Base-by-base conservation (phyloP, 2,329 filamentous ascomycete genomes). In the Colletotrichum truncatum region DNA sequence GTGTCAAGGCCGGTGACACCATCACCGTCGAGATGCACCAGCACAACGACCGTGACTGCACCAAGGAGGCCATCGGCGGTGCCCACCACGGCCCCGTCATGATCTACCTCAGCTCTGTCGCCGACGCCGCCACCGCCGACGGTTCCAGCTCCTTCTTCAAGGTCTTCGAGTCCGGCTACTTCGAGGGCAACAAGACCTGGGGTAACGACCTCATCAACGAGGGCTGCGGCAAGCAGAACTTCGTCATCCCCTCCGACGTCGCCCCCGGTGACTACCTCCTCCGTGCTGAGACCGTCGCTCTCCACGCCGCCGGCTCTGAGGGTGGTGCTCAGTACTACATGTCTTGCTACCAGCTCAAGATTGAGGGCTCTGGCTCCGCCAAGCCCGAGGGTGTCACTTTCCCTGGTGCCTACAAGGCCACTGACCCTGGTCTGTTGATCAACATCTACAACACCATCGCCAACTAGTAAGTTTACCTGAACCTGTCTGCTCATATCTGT, bases 191-290 rank as follows among this genome's bases (percentile, higher is more conserved):
- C 57, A 64, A 67, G 18, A 65, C 60, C 56, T 69, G 67, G 67
- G 67, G 55, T 11, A 68, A 64, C 65, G 65, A 68, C 59, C 56
- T 65, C 6, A 55, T 68, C 58, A 67, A 68, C 60, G 53, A 67
- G 59, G 59, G 64, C 48, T 68, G 67, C 60, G 67, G 67, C 41
- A 64, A 60, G 43, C 59, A 64, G 59, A 65, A 23, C 32, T 32
- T 68, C 39, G 26, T 41, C 51, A 82, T 87, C 57, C 84, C 85
- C 12, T 63, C 72, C 6, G 77, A 78, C 62, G 77, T 87, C 41
- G 79, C 78, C 18, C 70, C 81, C 6, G 85, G 85, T 39, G 81
- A 85, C 70, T 87, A 87, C 72, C 81, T 87, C 49, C 76, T 86
- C 36, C 81, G 85, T 56, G 82, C 85, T 69, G 85, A 87, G 75